phyloP scores from a whole-genome alignment of 1,284 basidiomycete species.

The Cutaneotrichosporon sp. region DNA sequence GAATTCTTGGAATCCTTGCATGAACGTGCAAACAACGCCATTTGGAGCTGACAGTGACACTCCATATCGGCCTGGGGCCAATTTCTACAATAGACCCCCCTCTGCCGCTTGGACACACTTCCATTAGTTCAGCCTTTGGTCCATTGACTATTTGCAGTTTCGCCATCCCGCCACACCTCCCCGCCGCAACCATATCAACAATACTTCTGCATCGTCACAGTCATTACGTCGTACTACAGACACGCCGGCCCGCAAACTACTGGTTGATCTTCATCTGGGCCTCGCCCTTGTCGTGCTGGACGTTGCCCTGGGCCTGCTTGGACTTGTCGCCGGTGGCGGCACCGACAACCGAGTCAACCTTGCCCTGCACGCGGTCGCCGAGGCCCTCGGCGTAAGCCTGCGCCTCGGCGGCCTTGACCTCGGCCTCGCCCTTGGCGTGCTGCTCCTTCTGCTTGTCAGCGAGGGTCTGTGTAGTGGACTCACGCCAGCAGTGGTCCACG shows the following conservation, averaged over 20 bases:
- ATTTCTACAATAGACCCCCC: too few species aligned
- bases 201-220: not conserved
- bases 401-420: slow-evolving; percentile 50
- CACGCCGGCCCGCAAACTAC: not conserved
- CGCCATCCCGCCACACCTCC: too few species aligned
- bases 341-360: slow-evolving; percentile 66
- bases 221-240: not conserved
- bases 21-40: too few species aligned
- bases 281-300: slow-evolving; percentile 63
- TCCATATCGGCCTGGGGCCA: too few species aligned
- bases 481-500: slow-evolving; percentile 21
- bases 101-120: too few species aligned
- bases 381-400: slow-evolving; percentile 60
- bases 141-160: too few species aligned
- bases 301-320: slow-evolving; percentile 62
- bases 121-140: too few species aligned
- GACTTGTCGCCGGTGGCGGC: slow-evolving; percentile 66
- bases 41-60: too few species aligned
- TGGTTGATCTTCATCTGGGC: slow-evolving; percentile 53
- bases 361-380: slow-evolving; percentile 63
- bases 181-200: too few species aligned
- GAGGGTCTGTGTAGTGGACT: not conserved
- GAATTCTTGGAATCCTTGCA: too few species aligned
- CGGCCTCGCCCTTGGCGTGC: slow-evolving; percentile 64
- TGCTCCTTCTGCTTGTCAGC: slow-evolving; percentile 60